These are phyloP conservation scores for Cercospora janseana DNA, from an alignment of 2,329 filamentous ascomycete genomes.

Conservation along the genomic window DNA sequence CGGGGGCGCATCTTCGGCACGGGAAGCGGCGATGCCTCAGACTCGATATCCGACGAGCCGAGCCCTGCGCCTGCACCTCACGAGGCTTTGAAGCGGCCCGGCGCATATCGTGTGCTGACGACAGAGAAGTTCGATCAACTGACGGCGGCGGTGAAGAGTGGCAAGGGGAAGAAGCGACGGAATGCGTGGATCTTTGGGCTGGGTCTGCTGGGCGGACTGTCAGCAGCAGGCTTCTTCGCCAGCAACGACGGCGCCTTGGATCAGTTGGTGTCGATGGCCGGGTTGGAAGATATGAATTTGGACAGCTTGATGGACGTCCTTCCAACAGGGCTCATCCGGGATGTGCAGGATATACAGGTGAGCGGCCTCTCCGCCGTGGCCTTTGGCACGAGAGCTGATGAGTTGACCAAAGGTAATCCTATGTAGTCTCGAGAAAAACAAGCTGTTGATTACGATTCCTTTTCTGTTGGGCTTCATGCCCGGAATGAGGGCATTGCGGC, in stretches of 20 bases:
- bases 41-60: constrained; percentile 42
- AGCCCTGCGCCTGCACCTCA: constrained; percentile 41
- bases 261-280: constrained; percentile 73
- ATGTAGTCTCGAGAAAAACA: constrained; percentile 78
- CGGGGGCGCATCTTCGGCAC: constrained; percentile 39
- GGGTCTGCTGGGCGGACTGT: constrained; percentile 83
- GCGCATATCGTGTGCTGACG: constrained; percentile 53
- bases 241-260: constrained; percentile 67
- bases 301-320: constrained; percentile 84
- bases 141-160: constrained; percentile 37
- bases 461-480: constrained; percentile 82
- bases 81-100: constrained; percentile 21
- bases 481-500: constrained; percentile 76
- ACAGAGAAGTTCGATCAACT: constrained; percentile 50
- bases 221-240: constrained; percentile 87
- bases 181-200: constrained; percentile 81
- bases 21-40: constrained; percentile 28
- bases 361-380: constrained; percentile 32
- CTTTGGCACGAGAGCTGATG: constrained; percentile 24
- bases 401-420: constrained; percentile 33
- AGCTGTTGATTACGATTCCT: constrained; percentile 87
- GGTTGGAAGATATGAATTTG: constrained; percentile 69
- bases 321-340: constrained; percentile 78
- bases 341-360: constrained; percentile 82
- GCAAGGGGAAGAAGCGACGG: constrained; percentile 60